A percentile compares a stretch with the other conserved stretches of the same genome.
phyloP scores from a whole-genome alignment of 768 basidiomycete species.

The Imleria badia region DNA sequence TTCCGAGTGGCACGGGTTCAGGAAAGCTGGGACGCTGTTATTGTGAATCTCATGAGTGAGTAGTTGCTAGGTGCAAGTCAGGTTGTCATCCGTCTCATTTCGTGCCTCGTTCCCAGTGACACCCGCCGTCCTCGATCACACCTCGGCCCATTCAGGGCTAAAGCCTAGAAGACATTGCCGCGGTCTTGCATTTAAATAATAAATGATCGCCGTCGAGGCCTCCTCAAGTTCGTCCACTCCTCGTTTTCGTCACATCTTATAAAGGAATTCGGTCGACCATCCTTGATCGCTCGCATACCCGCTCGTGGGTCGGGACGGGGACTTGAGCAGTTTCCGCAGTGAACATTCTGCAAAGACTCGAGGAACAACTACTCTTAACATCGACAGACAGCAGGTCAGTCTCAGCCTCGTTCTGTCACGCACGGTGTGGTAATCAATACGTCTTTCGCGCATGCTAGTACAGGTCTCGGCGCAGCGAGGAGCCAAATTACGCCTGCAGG shows the following conservation, averaged over 20 bases:
- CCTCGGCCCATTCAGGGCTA: background rate
- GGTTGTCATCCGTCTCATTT: background rate
- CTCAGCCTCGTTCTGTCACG: background rate
- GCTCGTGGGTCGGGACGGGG: background rate
- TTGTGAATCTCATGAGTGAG: background rate
- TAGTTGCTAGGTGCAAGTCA: background rate
- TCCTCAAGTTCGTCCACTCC: background rate
- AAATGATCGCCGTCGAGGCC: background rate
- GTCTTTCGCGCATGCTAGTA: background rate
- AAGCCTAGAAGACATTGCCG: background rate
- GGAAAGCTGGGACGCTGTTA: background rate
- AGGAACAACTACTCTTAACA: background rate
- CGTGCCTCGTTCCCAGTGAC: background rate
- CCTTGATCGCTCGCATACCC: background rate
- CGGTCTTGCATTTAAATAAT: background rate
- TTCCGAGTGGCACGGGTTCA: background rate
- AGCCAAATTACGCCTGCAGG: conserved; percentile 4
- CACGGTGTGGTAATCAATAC: background rate
- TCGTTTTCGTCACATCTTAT: background rate
- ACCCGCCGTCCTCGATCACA: background rate
- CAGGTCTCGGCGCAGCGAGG: background rate
- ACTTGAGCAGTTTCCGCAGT: background rate
- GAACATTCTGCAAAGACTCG: background rate
- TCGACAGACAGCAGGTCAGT: background rate
- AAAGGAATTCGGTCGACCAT: background rate